A percentile compares a stretch with the other conserved stretches of the same genome.
These are phyloP conservation scores for Anthracocystis setariae DNA, from an alignment of 1,284 basidiomycete species.

Conservation along the genomic window DNA sequence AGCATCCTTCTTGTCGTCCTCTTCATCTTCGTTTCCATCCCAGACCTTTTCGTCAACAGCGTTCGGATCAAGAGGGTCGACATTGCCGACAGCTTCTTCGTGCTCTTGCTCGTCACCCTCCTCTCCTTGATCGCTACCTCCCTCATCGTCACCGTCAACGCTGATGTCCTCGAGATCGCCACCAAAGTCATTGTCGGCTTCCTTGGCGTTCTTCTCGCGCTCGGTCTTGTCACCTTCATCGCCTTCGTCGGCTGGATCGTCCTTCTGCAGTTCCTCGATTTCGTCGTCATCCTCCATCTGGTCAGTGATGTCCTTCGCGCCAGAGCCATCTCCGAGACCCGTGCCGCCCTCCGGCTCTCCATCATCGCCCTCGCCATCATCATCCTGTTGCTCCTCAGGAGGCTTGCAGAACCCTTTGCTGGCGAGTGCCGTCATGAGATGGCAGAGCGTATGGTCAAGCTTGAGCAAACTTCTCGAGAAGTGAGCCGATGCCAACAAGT, in stretches of 20 bases:
- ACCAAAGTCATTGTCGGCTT: constrained; percentile 74
- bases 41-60: constrained; percentile 96
- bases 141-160: constrained; percentile 72
- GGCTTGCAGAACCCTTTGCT: constrained; percentile 82
- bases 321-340: constrained; percentile 64
- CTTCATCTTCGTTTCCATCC: constrained; percentile 81
- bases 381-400: constrained; percentile 52
- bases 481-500: constrained; percentile 67
- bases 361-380: constrained; percentile 50
- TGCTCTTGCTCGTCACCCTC: constrained; percentile 72
- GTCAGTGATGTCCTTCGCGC: constrained; percentile 71
- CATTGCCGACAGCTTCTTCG: constrained; percentile 85
- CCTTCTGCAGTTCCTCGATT: constrained; percentile 84
- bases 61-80: constrained; percentile 86
- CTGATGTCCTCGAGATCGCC: constrained; percentile 77
- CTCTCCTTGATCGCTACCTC: constrained; percentile 70
- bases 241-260: constrained; percentile 74
- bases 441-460: constrained; percentile 80
- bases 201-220: constrained; percentile 73
- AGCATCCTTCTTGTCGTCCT: constrained; percentile 70
- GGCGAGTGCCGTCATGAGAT: constrained; percentile 79
- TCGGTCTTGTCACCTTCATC: constrained; percentile 68
- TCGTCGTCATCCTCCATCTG: constrained; percentile 79
- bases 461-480: constrained; percentile 88
- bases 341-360: constrained; percentile 64